Base-by-base conservation (phyloP, 2,329 filamentous ascomycete species). In the Colletotrichum eremochloae region DNA sequence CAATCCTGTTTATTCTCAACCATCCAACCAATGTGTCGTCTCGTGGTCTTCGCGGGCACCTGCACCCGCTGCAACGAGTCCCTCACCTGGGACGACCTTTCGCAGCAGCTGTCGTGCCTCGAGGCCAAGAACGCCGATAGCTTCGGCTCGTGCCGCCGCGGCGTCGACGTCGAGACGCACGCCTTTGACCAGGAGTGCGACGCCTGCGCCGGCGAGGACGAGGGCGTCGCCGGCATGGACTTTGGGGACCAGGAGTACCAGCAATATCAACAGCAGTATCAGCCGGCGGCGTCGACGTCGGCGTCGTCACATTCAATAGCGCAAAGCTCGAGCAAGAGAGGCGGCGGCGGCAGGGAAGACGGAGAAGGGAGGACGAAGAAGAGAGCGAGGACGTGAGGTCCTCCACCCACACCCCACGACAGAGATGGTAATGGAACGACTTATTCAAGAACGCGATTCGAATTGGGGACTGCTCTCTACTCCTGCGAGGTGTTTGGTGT, bases 171-270 rank as follows among this genome's bases (percentile, higher is more conserved):
- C 48, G 84, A 86, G 73, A 78, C 85, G 68, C 85, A 86, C 76
- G 73, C 74, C 3, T 86, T 86, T 71, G 84, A 86, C 74, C 85
- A 86, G 71, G 85, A 87, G 75, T 87, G 85, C 76, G 80, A 84
- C 58, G 74, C 77, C 18, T 87, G 85, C 68, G 75, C 79, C 57
- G 82, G 82, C 53, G 82, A 83, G 70, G 81, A 83, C 58, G 83
- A 84, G 71, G 83, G 82, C 12, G 79, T 86, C 58, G 84, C 80
- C 44, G 83, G 83, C 66, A 75, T 84, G 60, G 82, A 80, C 53
- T 80, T 83, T 46, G 78, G 78, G 11, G 73, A 75, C 29, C 52
- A 65, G 64, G 38, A 57, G 18, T 57, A 63, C 6, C 68, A 24
- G 9, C 55, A 44, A 18, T 46, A 67, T 7, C 63, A 56, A 14